Conservation (phyloP, 768 basidiomycete species). For the Hydnum rufescens region DNA sequence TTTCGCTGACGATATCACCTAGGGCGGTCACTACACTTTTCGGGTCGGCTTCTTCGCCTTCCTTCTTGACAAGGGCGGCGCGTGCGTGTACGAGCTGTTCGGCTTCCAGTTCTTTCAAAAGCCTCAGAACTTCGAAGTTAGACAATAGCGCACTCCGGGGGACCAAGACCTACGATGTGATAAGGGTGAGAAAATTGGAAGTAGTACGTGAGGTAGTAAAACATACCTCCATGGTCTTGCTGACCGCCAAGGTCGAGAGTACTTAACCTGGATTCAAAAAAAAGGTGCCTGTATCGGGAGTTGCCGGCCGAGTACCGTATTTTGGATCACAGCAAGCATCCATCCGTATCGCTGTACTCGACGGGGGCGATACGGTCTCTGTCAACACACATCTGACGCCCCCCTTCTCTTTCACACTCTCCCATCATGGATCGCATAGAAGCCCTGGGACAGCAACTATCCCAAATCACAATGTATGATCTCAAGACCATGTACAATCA, state of each 20-base stretch:
- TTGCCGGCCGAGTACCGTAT: too few species aligned
- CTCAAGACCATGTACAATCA: slow-evolving; percentile 90
- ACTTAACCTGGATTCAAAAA: too few species aligned
- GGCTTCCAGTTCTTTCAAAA: slow-evolving; percentile 55
- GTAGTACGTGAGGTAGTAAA: too few species aligned
- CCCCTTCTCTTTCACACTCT: neutral
- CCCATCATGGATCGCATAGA: slow-evolving; percentile 56
- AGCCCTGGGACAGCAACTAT: slow-evolving; percentile 50
- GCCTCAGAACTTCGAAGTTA: slow-evolving; percentile 66
- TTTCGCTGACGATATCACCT: slow-evolving; percentile 33
- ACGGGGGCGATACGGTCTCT: neutral
- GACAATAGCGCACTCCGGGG: slow-evolving; percentile 63
- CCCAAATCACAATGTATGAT: slow-evolving; percentile 78
- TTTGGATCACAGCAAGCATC: too few species aligned
- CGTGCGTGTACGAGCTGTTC: slow-evolving; percentile 54
- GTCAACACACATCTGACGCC: neutral
- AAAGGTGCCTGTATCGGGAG: too few species aligned
- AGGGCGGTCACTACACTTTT: slow-evolving; percentile 2
- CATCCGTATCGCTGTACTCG: neutral
- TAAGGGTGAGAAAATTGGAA: too few species aligned
- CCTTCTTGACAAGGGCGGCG: slow-evolving; percentile 19
- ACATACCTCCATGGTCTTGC: too few species aligned
- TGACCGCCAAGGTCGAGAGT: too few species aligned
- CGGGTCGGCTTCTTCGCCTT: slow-evolving; percentile 26
- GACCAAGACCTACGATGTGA: slow-evolving; percentile 51